phyloP scores from a whole-genome alignment of 495 filamentous ascomycete species.

The Thermothielavioides terrestris region DNA sequence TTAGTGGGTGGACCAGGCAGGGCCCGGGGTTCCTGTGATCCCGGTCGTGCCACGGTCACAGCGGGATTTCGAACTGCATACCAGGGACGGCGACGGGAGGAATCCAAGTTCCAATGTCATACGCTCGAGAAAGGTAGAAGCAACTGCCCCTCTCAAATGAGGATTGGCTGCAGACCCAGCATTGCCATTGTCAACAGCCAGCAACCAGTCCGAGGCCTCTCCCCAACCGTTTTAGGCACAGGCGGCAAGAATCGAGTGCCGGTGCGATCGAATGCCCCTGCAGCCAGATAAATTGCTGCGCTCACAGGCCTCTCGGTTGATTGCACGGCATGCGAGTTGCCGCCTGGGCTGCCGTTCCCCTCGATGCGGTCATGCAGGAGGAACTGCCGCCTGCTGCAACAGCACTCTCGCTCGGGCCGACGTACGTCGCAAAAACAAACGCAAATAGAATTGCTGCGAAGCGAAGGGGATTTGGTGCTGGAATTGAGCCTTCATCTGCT shows the following conservation, averaged over 20 bases:
- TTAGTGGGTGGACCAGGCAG: too few relatives aligned
- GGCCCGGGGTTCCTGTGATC: slow-evolving; percentile 19
- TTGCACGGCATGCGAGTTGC: background rate
- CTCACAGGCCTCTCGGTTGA: background rate
- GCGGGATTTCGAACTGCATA: slow-evolving; percentile 1
- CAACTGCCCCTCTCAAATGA: background rate
- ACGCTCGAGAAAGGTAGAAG: background rate
- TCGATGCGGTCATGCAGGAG: background rate
- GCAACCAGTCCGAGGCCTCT: background rate
- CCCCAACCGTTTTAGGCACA: background rate
- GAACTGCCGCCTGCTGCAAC: background rate
- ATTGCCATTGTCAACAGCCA: background rate
- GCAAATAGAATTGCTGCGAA: too few relatives aligned
- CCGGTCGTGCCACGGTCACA: slow-evolving; percentile 1
- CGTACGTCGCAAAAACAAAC: too few relatives aligned
- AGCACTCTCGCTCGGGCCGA: background rate
- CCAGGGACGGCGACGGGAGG: background rate
- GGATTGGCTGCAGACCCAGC: background rate
- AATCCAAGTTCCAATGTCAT: slow-evolving; percentile 6
- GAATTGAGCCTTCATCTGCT: too few relatives aligned
- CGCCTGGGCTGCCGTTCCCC: background rate
- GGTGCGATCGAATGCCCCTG: background rate
- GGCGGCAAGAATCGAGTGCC: background rate
- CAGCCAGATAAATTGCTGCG: background rate
- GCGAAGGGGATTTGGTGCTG: too few relatives aligned